Evolutionary conservation across 768 basidiomycete genomes (phyloP).

Genomic region (Polyporus arcularius): DNA sequence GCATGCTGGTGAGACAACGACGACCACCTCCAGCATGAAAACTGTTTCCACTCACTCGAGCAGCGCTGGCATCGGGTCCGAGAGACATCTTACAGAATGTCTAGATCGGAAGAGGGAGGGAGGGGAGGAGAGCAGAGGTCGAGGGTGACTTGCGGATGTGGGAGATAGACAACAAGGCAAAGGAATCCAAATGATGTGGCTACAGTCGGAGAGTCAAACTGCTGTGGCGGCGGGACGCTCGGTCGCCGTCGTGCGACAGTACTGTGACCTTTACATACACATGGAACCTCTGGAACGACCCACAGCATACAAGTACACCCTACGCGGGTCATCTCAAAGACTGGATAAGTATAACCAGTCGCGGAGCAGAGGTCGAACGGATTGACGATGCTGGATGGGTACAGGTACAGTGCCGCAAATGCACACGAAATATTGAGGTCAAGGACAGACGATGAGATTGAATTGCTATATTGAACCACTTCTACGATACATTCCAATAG

Average conservation of each 20-base stretch:
- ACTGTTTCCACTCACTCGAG: constrained; percentile 48
- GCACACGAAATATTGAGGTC: background rate
- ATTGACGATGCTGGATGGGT: too few species aligned
- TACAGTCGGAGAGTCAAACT: constrained; percentile 36
- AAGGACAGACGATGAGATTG: too few species aligned
- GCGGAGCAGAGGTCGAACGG: too few species aligned
- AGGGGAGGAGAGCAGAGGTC: constrained; percentile 1
- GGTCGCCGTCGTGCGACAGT: constrained; percentile 7
- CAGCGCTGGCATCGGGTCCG: constrained; percentile 44
- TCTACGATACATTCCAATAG: too few species aligned
- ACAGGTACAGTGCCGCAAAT: background rate
- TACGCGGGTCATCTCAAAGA: too few species aligned
- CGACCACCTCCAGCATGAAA: constrained; percentile 11
- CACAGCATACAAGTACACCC: background rate
- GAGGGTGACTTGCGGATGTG: constrained; percentile 15
- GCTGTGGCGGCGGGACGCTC: constrained; percentile 32
- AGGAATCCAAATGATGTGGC: constrained; percentile 21
- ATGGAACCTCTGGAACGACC: background rate
- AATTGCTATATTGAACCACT: too few species aligned
- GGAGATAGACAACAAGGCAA: constrained; percentile 21
- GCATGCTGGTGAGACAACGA: constrained; percentile 22
- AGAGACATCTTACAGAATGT: constrained; percentile 42
- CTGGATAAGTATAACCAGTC: too few species aligned
- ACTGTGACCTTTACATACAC: background rate
- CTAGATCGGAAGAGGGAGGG: background rate